phyloP scores from a whole-genome alignment of 108 stramenopile species.

The Nitzschia inconspicua region DNA sequence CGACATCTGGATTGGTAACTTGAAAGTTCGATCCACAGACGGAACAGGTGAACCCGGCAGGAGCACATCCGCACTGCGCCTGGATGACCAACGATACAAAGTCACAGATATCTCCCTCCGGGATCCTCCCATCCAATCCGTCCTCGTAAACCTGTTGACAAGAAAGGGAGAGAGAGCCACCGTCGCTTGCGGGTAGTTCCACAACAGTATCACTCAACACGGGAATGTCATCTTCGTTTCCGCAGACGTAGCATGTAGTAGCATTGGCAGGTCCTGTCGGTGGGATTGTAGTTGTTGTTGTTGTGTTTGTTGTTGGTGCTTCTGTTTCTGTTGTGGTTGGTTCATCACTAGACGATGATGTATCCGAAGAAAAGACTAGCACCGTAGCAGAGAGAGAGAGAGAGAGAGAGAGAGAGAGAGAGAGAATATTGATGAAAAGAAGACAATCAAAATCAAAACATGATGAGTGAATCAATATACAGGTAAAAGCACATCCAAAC shows the following conservation, averaged over 20 bases:
- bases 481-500: no score
- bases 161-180: neutral
- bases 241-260: slow-evolving; percentile 2
- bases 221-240: neutral
- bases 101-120: neutral
- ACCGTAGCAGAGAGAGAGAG: no score
- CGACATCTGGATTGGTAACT: neutral
- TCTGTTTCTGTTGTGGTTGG: no score
- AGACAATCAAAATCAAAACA: no score
- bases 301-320: no score
- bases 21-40: neutral
- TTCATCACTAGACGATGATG: no score
- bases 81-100: neutral
- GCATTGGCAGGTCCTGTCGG: no score
- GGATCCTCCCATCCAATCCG: neutral
- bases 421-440: no score
- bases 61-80: neutral
- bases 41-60: neutral
- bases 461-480: no score
- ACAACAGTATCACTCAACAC: neutral
- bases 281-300: no score
- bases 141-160: neutral
- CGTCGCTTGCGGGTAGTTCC: neutral
- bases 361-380: no score
- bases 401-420: no score